phyloP scores from a whole-genome alignment of 2,329 filamentous ascomycete genomes.

The Penicillium sclerotiorum region DNA sequence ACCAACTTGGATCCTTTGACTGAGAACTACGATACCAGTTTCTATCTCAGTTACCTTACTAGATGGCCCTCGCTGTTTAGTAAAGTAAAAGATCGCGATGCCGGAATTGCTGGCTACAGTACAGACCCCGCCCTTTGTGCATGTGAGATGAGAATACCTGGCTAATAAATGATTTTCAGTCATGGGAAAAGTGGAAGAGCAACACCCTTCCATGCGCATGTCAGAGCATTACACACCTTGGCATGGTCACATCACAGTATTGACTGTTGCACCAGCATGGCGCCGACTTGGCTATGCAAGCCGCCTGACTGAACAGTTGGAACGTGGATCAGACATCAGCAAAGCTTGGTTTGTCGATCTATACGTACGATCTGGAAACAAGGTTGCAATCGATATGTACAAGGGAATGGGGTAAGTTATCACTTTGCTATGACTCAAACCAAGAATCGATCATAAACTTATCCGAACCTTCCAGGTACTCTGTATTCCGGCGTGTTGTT shows the following conservation, averaged over 20 bases:
- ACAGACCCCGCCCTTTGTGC: no score
- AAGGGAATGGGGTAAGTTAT: constrained; percentile 78
- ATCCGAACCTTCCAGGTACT: no score
- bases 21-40: constrained; percentile 95
- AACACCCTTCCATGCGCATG: constrained; percentile 70
- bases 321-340: constrained; percentile 75
- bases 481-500: constrained; percentile 82
- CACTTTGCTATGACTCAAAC: no score
- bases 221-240: constrained; percentile 94
- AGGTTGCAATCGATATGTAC: constrained; percentile 85
- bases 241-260: constrained; percentile 96
- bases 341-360: constrained; percentile 94
- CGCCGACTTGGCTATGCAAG: constrained; percentile 85
- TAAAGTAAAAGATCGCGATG: constrained; percentile 80
- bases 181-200: constrained; percentile 95
- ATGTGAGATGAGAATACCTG: no score
- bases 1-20: constrained; percentile 96
- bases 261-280: constrained; percentile 86
- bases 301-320: constrained; percentile 77
- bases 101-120: constrained; percentile 96
- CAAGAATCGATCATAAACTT: no score
- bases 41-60: constrained; percentile 94
- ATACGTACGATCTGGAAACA: constrained; percentile 87
- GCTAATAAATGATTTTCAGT: no score
- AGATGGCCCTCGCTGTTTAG: constrained; percentile 96